Evolutionary conservation across 2,329 filamentous ascomycete species (phyloP), one percentile per base, ranked within the genome.

Genomic region (Beauveria caledonica): DNA sequence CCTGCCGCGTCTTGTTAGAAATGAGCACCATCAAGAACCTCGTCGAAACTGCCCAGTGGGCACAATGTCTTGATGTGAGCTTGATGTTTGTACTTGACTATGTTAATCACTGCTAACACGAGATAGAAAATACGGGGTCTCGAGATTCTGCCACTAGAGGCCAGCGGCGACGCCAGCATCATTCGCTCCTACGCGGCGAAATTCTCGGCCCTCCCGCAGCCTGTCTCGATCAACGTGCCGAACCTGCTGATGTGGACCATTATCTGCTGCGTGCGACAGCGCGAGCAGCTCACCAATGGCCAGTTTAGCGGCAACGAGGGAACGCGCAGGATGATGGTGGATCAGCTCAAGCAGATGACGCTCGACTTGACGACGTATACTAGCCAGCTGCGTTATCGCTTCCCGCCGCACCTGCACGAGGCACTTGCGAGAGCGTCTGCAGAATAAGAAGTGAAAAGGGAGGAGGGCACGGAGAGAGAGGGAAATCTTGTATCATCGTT

Each of bases 241-340:
- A 91, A 93, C 73, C 80, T 97, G 63, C 82, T 99, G 64, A 88
- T 96, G 77, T 97, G 94, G 94, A 91, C 91, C 54, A 90, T 99
- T 66, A 83, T 88, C 46, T 92, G 89, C 76, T 95, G 92, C 74
- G 87, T 88, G 54, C 83, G 86, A 60, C 88, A 96, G 74, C 84
- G 90, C 63, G 86, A 89, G 67, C 78, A 86, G 63, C 80, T 95
- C 51, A 81, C 82, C 60, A 82, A 80, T 62, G 86, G 87, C 29
- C 83, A 87, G 67, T 97, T 88, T 73, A 91, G 88, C 66, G 87
- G 84, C 64, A 87, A 88, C 73, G 85, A 86, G 69, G 82, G 82
- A 60, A 87, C 80, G 64, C 79, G 81, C 69, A 80, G 76, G 70
- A 76, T 78, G 72, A 82, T 91, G 74, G 85, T 87, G 56, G 85